A percentile compares a stretch with the other conserved stretches of the same genome.
phyloP scores from a whole-genome alignment of 495 filamentous ascomycete species.

The Wilcoxina mikolae region DNA sequence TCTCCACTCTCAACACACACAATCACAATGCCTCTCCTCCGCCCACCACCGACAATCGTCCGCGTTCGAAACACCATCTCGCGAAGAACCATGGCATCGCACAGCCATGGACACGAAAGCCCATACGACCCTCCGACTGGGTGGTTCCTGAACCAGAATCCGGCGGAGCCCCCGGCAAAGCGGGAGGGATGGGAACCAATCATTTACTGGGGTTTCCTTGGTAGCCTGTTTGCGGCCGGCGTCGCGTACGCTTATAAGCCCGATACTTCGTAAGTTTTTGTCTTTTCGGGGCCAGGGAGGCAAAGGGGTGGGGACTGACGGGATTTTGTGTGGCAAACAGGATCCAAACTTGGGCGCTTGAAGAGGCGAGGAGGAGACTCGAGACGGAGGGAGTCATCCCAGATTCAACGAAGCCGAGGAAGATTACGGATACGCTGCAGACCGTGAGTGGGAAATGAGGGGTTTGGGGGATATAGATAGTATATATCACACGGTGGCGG shows the following conservation, averaged over 20 bases:
- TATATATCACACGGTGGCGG: too few relatives aligned
- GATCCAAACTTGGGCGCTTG: slow-evolving; percentile 98
- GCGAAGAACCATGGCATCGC: background rate
- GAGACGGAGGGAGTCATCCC: slow-evolving; percentile 73
- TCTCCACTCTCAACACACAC: background rate
- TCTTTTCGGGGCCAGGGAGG: background rate
- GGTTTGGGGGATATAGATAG: background rate
- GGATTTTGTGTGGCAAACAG: slow-evolving; percentile 35
- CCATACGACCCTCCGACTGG: slow-evolving; percentile 85
- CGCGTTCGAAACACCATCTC: background rate
- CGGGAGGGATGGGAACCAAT: slow-evolving; percentile 91
- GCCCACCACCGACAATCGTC: background rate
- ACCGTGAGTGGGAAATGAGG: slow-evolving; percentile 16
- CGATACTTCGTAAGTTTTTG: slow-evolving; percentile 76
- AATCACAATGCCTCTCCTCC: background rate
- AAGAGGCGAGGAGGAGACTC: slow-evolving; percentile 84
- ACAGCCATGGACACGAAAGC: slow-evolving; percentile 45
- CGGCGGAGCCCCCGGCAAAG: slow-evolving; percentile 72
- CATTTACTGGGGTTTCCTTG: slow-evolving; percentile 79
- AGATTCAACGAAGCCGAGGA: slow-evolving; percentile 23
- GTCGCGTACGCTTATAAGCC: slow-evolving; percentile 94
- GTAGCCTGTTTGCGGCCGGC: slow-evolving; percentile 55
- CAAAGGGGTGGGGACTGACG: background rate
- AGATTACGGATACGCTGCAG: slow-evolving; percentile 17
- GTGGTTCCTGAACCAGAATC: slow-evolving; percentile 80